Conservation (phyloP, 2,329 filamentous ascomycete species). For the Diaporthe citrichinensis region DNA sequence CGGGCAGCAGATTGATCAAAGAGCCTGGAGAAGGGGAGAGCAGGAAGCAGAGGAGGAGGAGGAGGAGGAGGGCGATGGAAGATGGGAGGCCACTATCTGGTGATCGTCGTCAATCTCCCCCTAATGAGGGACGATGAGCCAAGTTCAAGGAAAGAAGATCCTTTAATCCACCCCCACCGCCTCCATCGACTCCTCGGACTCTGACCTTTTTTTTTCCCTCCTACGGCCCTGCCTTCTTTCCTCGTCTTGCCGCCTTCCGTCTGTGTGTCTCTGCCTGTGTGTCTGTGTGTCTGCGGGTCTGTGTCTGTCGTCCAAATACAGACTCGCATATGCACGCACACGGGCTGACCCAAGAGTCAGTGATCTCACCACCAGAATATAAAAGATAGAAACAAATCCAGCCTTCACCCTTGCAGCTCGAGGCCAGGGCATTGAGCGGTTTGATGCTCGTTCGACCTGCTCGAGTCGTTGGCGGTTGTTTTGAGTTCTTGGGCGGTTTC, state of each 20-base stretch:
- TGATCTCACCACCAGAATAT: not conserved
- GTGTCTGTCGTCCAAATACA: not conserved
- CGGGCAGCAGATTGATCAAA: constrained; percentile 4
- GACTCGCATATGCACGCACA: not conserved
- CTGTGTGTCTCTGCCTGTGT: not conserved
- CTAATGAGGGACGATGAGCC: constrained; percentile 35
- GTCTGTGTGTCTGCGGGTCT: not conserved
- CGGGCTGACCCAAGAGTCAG: constrained; percentile 13
- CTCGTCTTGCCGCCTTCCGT: not conserved
- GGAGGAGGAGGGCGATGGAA: not conserved
- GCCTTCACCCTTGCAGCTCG: constrained; percentile 1
- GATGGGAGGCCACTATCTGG: constrained; percentile 6
- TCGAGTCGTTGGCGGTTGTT: constrained; percentile 29
- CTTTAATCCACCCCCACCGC: constrained; percentile 30
- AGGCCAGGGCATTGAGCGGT: constrained; percentile 17
- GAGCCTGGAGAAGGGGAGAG: not conserved
- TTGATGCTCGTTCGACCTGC: constrained; percentile 17
- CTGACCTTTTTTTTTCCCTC: not conserved
- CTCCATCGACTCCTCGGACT: constrained; percentile 12
- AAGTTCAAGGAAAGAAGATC: constrained; percentile 34
- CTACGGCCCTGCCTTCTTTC: not conserved
- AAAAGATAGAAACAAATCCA: constrained; percentile 19
- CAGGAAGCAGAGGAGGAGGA: not conserved
- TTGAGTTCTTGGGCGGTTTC: constrained; percentile 20
- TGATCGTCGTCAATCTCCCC: constrained; percentile 40